Evolutionary conservation across 306 rosid species (phyloP), one percentile per base, ranked within the genome.

Genomic region (Rubus idaeus): DNA sequence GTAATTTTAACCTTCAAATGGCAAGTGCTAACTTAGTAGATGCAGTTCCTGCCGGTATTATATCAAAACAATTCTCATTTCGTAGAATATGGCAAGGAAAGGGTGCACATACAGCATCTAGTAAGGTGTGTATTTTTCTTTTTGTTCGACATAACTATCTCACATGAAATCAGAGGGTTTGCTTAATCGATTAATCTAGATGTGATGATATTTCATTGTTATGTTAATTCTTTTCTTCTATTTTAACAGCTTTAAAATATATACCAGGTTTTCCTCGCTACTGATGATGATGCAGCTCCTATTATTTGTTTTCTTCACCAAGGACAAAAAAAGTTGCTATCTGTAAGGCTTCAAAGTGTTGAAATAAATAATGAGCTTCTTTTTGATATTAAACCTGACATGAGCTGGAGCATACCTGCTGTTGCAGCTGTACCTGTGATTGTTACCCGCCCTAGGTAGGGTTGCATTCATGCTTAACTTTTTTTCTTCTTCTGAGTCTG

Each of bases 11-110:
- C 83, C 83, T 85, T 80, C 85, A 85, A 35, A 87, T 78, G 80
- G 89, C 81, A 79, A 75, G 76, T 70, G 53, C 79, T 49, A 73
- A 85, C 85, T 82, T 77, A 66, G 72, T 76, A 55, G 90, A 89
- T 81, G 82, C 81, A 65, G 86, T 92, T 82, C 96, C 93, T 79
- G 77, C 76, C 77, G 90, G 88, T 70, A 89, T 90, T 76, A 56
- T 87, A 75, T 79, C 91, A 47, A 90, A 86, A 82, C 86, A 86
- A 44, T 75, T 87, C 84, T 87, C 86, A 41, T 92, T 94, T 65
- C 90, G 88, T 61, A 94, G 93, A 88, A 92, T 89, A 86, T 94
- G 98, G 98, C 98, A 94, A 82, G 97, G 97, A 78, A 92, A 94
- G 89, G 97, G 96, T 79, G 93, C 93, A n/a, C 93, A 88, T 37